Conservation (phyloP, 352 stramenopile genomes). For the Phytophthora sansomeana region DNA sequence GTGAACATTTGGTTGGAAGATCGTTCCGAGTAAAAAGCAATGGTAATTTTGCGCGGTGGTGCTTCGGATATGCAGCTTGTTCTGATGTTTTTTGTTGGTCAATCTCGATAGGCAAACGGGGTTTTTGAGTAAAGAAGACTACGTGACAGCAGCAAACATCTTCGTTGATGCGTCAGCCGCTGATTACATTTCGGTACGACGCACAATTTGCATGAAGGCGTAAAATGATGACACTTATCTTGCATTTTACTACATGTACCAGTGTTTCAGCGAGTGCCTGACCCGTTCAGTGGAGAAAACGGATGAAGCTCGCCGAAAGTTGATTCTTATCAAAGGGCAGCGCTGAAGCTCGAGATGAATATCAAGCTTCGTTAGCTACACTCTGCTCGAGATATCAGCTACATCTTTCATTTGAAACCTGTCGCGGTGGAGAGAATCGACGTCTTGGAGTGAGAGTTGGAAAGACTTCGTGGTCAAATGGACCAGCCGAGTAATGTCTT, state of each 20-base stretch:
- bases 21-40: slow-evolving; percentile 18
- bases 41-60: slow-evolving; percentile 7
- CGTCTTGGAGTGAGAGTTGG: too few species aligned
- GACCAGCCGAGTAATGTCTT: neutral
- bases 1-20: slow-evolving; percentile 26
- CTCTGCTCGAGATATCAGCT: slow-evolving; percentile 17
- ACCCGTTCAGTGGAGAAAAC: too few species aligned
- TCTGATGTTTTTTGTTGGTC: neutral
- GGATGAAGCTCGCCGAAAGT: too few species aligned
- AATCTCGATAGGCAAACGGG: slow-evolving; percentile 21
- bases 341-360: slow-evolving; percentile 19
- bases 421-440: slow-evolving; percentile 25
- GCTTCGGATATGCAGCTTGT: neutral
- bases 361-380: slow-evolving; percentile 18
- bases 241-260: too few species aligned
- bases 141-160: slow-evolving; percentile 21
- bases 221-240: too few species aligned
- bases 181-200: slow-evolving; percentile 28
- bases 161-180: slow-evolving; percentile 24
- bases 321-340: too few species aligned
- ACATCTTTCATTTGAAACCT: slow-evolving; percentile 19
- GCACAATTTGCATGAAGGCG: too few species aligned
- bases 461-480: neutral
- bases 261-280: too few species aligned
- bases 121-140: slow-evolving; percentile 24